Base-by-base conservation (phyloP, 2,329 filamentous ascomycete genomes). In the Colletotrichum liaoningense region DNA sequence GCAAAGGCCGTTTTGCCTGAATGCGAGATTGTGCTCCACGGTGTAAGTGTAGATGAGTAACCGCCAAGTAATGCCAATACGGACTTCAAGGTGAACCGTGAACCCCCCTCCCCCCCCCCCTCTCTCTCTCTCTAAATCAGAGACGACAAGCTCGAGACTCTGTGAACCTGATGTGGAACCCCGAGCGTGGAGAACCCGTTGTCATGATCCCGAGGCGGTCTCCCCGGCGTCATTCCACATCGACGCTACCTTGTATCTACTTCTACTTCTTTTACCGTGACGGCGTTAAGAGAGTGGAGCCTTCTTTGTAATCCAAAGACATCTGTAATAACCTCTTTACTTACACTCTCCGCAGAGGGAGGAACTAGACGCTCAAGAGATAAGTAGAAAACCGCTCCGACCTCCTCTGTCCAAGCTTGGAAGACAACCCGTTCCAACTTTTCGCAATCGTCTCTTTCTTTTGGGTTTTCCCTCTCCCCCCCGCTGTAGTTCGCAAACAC, bases 331-430 rank as follows among this genome's bases (percentile, higher is more conserved):
- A 42, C 38, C 38, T 69, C n/a, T 24, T 30, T 35, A 49, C 2
- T n/a, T 68, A 49, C 63, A 19, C 35, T 38, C 16, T 11, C n/a
- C 7, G 26, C 16, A n/a, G 30, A 58, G 8, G 7, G n/a, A 30
- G 38, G 35, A 14, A 30, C 35, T 42, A 38, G 56, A 54, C 14
- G 46, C 28, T 49, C 56, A 46, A 60, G 60, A 62, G 67, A 65
- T 38, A 7, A 52, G 63, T 56, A 66, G 55, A 71, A 71, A 33
- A 22, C 62, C 71, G 71, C 67, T 71, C 56, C 67, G 67, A 57
- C 67, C 55, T 73, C 60, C 60, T 62, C 60, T 66, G 71, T 62
- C 67, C 58, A 56, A 70, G 67, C 56, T 70, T 73, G 60, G 58
- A 63, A 70, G 60, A 8, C 49, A 63, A 24, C 22, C 46, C 62